Evolutionary conservation across 805 yeast genomes (phyloP).

Genomic region (Millerozyma miso): DNA sequence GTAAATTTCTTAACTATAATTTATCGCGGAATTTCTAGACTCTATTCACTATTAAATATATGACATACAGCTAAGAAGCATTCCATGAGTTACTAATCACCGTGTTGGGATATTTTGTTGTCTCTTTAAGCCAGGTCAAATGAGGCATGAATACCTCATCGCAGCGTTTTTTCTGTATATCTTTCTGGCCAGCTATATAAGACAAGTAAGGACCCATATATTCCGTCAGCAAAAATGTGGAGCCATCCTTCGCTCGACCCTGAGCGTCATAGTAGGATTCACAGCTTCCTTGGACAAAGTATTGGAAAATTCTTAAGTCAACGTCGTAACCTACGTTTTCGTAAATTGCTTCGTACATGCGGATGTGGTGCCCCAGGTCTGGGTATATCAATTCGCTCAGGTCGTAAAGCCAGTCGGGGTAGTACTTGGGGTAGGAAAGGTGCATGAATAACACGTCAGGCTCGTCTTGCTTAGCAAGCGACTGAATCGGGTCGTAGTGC

Average conservation of each 20-base stretch:
- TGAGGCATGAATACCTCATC: conserved; percentile 37
- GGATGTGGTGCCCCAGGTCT: conserved; percentile 29
- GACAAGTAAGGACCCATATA: conserved; percentile 32
- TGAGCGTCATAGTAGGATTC: conserved; percentile 25
- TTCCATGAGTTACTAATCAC: too few relatives aligned
- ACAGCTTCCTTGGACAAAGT: conserved; percentile 38
- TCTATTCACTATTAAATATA: background rate
- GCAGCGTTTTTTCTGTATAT: conserved; percentile 24
- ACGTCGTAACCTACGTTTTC: conserved; percentile 39
- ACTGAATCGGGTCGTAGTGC: conserved; percentile 38
- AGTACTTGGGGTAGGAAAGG: conserved; percentile 52
- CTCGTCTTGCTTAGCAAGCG: conserved; percentile 9
- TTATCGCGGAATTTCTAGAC: too few relatives aligned
- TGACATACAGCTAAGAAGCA: background rate
- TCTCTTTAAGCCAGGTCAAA: conserved; percentile 38
- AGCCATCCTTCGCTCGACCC: conserved; percentile 26
- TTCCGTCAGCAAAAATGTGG: conserved; percentile 14
- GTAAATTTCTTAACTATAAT: too few relatives aligned
- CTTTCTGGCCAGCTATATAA: conserved; percentile 23
- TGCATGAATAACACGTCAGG: conserved; percentile 46
- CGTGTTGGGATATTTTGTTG: conserved; percentile 16
- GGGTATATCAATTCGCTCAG: conserved; percentile 34
- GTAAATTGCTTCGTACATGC: conserved; percentile 35
- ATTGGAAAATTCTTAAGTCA: conserved; percentile 36
- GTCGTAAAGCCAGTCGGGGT: conserved; percentile 29